Evolutionary conservation across 2,329 filamentous ascomycete species (phyloP).

Genomic region (Cytospora chrysosperma): DNA sequence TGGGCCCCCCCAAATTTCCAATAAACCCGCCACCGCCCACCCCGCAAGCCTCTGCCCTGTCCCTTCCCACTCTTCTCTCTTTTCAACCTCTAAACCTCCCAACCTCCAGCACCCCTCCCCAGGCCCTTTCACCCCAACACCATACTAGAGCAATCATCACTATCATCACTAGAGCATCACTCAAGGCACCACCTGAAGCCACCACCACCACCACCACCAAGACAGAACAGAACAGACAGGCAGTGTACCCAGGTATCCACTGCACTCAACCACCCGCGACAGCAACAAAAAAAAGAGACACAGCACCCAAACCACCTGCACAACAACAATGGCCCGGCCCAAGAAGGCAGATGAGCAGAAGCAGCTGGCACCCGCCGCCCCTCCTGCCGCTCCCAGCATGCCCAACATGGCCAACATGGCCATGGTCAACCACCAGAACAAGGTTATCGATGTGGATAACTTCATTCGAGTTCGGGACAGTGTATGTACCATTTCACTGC

Average conservation of each 20-base stretch:
- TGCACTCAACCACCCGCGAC: neutral
- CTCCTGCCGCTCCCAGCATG: slow-evolving; percentile 14
- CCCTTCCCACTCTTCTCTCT: slow-evolving; percentile 18
- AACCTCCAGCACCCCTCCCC: slow-evolving; percentile 17
- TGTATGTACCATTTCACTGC: slow-evolving; percentile 54
- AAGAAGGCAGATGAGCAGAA: slow-evolving; percentile 38
- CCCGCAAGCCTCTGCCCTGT: slow-evolving; percentile 6
- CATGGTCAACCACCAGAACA: slow-evolving; percentile 25
- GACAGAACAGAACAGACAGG: too few species aligned
- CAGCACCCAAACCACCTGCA: slow-evolving; percentile 9
- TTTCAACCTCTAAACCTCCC: slow-evolving; percentile 21
- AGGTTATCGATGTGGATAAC: slow-evolving; percentile 67
- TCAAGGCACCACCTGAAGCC: neutral
- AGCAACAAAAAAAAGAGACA: neutral
- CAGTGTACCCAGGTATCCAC: neutral
- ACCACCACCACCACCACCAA: slow-evolving; percentile 6
- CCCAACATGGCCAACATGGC: slow-evolving; percentile 5
- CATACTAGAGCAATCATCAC: slow-evolving; percentile 10
- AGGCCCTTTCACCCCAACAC: slow-evolving; percentile 14
- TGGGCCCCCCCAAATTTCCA: slow-evolving; percentile 14
- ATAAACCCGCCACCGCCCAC: slow-evolving; percentile 19
- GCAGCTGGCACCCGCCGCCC: slow-evolving; percentile 20
- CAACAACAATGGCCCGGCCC: slow-evolving; percentile 38
- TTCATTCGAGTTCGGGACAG: slow-evolving; percentile 79
- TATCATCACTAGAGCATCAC: slow-evolving; percentile 15